Percentiles rank a stretch among this genome's conserved stretches.
phyloP scores from a whole-genome alignment of 192 early-diverging fungal genomes.

The Backusella macrospora region DNA sequence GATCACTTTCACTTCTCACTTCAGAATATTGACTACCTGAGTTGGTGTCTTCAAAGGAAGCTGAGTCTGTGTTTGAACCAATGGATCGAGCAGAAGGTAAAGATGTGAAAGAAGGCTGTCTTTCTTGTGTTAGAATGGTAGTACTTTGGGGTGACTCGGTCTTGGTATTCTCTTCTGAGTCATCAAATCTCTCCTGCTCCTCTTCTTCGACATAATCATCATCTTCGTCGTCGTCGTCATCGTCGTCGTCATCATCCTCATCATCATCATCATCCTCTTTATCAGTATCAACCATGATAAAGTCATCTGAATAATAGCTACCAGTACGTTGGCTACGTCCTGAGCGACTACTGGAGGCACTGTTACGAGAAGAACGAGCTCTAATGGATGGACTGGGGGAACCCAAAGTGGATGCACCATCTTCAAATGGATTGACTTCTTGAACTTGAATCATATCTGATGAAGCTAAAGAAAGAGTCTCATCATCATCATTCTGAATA shows the following conservation, averaged over 20 bases:
- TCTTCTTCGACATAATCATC: background rate
- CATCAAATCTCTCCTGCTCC: background rate
- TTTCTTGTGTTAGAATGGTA: background rate
- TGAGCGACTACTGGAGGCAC: background rate
- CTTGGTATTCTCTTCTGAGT: background rate
- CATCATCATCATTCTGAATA: background rate
- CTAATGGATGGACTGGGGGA: background rate
- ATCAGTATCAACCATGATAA: background rate
- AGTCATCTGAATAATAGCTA: background rate
- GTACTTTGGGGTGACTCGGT: background rate
- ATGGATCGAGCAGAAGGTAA: background rate
- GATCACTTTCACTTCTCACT: background rate
- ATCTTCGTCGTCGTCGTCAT: background rate
- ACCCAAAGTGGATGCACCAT: background rate
- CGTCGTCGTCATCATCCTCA: background rate
- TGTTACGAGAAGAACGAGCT: background rate
- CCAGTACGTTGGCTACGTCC: background rate
- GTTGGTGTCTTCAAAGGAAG: background rate
- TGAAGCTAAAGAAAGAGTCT: background rate
- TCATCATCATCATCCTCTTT: background rate
- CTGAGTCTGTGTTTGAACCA: background rate
- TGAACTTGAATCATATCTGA: background rate
- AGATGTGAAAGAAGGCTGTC: background rate
- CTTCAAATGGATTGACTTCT: background rate
- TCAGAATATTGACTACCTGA: background rate